A percentile compares a stretch with the other conserved stretches of the same genome.
Conservation (phyloP, 768 basidiomycete genomes). For the Pulveroboletus sp. region DNA sequence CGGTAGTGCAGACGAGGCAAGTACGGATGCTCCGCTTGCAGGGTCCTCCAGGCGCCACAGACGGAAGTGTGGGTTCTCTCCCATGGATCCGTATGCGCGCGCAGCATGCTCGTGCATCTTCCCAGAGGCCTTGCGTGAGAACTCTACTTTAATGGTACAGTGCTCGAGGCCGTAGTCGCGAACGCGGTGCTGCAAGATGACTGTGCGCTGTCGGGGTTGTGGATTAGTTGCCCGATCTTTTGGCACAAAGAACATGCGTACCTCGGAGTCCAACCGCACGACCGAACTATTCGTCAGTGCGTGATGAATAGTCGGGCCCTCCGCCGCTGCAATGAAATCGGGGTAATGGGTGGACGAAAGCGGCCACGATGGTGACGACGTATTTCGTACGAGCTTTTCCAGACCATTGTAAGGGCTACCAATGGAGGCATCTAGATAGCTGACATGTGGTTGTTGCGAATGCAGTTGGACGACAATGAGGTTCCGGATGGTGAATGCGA, state of each 20-base stretch:
- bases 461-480: constrained; percentile 13
- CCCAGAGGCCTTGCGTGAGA: not conserved
- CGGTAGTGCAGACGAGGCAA: constrained; percentile 10
- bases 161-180: constrained; percentile 23
- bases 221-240: not conserved
- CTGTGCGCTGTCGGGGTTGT: constrained; percentile 4
- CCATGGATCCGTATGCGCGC: constrained; percentile 15
- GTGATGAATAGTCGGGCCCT: constrained; percentile 5
- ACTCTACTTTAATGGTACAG: constrained; percentile 11
- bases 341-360: constrained; percentile 18
- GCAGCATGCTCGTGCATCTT: constrained; percentile 1
- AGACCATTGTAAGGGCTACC: constrained; percentile 21
- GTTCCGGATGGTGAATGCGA: constrained; percentile 18
- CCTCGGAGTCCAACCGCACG: constrained; percentile 18
- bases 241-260: not conserved
- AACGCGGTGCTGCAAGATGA: constrained; percentile 22
- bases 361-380: constrained; percentile 25
- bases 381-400: constrained; percentile 22
- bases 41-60: constrained; percentile 17
- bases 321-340: constrained; percentile 19
- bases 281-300: constrained; percentile 17
- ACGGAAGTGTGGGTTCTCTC: constrained; percentile 11
- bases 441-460: not conserved
- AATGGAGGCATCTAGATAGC: constrained; percentile 9
- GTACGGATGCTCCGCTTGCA: not conserved